phyloP scores from a whole-genome alignment of 192 early-diverging fungal species.

The Podila epigama region DNA sequence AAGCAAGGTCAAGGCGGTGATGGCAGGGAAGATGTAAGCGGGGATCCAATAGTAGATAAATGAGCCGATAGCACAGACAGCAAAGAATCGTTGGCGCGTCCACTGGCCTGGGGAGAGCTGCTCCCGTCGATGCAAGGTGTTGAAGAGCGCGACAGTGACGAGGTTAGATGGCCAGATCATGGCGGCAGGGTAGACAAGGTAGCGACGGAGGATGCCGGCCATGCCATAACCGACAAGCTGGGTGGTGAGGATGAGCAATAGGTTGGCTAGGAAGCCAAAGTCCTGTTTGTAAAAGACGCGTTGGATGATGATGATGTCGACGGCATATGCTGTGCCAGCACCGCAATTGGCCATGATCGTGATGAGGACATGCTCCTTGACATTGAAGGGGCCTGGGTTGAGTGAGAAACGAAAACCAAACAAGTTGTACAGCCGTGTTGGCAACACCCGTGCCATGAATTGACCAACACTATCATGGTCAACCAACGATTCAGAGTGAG shows the following conservation, averaged over 20 bases:
- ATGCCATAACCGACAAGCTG: slow-evolving; percentile 65
- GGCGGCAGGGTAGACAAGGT: slow-evolving; percentile 79
- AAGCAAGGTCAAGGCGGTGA: slow-evolving; percentile 36
- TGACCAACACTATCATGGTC: slow-evolving; percentile 11
- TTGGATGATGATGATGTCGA: slow-evolving; percentile 67
- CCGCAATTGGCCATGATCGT: slow-evolving; percentile 64
- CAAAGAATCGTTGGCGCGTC: slow-evolving; percentile 51
- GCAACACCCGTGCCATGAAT: slow-evolving; percentile 28
- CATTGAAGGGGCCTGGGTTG: slow-evolving; percentile 59
- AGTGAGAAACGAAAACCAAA: slow-evolving; percentile 8
- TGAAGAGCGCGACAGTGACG: slow-evolving; percentile 58
- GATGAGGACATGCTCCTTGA: slow-evolving; percentile 72
- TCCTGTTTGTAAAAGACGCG: slow-evolving; percentile 66
- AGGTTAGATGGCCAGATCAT: slow-evolving; percentile 92
- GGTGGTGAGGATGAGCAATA: slow-evolving; percentile 73
- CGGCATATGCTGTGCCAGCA: slow-evolving; percentile 61
- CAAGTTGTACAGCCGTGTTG: slow-evolving; percentile 3
- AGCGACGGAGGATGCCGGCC: slow-evolving; percentile 80
- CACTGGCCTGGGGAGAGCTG: slow-evolving; percentile 25
- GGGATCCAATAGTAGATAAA: slow-evolving; percentile 63
- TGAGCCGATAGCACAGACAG: slow-evolving; percentile 42
- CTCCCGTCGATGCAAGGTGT: slow-evolving; percentile 48
- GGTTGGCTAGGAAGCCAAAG: slow-evolving; percentile 60
- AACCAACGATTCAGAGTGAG: too few species aligned
- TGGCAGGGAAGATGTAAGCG: slow-evolving; percentile 33